phyloP scores from a whole-genome alignment of 352 stramenopile species.

The Phytopythium helicoides region DNA sequence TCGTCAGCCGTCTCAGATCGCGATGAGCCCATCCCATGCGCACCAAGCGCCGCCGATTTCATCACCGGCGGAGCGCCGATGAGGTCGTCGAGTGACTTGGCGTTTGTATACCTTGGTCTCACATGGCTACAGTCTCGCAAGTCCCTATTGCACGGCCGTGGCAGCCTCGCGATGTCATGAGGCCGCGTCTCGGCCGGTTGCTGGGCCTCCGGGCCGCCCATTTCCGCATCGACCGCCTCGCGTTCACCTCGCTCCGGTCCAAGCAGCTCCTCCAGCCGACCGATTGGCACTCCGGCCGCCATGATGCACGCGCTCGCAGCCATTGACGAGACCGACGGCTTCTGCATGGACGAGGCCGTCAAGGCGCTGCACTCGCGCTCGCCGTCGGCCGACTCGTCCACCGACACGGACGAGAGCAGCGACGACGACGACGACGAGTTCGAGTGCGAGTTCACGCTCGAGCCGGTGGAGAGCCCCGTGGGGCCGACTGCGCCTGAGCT shows the following conservation, averaged over 20 bases:
- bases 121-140: neutral
- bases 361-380: slow-evolving; percentile 9
- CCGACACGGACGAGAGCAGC: slow-evolving; percentile 25
- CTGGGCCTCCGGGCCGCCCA: neutral
- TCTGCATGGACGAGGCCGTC: slow-evolving; percentile 1
- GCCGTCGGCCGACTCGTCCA: slow-evolving; percentile 9
- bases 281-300: neutral
- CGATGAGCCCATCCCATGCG: neutral
- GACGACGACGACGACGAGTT: slow-evolving; percentile 23
- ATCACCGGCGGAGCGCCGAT: neutral
- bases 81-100: slow-evolving; percentile 1
- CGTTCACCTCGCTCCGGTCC: neutral
- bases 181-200: neutral
- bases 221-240: slow-evolving; percentile 6
- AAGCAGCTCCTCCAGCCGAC: neutral
- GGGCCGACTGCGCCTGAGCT: neutral
- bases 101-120: neutral
- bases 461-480: slow-evolving; percentile 7
- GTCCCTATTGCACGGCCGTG: neutral
- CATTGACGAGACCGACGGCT: neutral
- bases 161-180: neutral
- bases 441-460: slow-evolving; percentile 4
- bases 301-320: neutral
- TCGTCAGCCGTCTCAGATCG: neutral
- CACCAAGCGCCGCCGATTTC: slow-evolving; percentile 1